Evolutionary conservation across 345 rosid species (phyloP).

Genomic region (Hevea brasiliensis): DNA sequence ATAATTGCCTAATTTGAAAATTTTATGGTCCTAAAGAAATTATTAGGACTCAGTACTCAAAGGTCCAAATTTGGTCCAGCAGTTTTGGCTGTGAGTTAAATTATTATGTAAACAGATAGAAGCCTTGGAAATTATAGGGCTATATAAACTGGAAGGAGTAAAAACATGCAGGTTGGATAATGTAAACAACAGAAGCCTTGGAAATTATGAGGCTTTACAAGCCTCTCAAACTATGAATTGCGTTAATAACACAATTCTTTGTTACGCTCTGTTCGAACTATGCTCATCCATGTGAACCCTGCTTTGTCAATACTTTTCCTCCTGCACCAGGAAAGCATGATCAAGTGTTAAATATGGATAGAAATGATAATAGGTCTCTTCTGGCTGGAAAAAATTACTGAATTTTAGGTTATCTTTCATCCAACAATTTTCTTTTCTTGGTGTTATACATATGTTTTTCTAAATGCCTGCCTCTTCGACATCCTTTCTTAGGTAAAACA

Average conservation of each 20-base stretch:
- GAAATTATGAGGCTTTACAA: neutral
- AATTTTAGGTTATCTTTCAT: slow-evolving; percentile 5
- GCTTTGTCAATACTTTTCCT: neutral
- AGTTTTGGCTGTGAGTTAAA: too few relatives aligned
- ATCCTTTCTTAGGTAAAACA: slow-evolving; percentile 56
- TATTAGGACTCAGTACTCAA: too few relatives aligned
- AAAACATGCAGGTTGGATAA: too few relatives aligned
- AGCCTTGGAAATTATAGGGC: too few relatives aligned
- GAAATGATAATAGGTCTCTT: neutral
- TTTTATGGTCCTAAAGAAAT: too few relatives aligned
- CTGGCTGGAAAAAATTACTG: neutral
- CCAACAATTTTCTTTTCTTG: neutral
- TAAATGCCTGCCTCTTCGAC: neutral
- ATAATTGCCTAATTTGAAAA: too few relatives aligned
- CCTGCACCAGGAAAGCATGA: neutral
- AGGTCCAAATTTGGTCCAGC: too few relatives aligned
- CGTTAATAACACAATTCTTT: neutral
- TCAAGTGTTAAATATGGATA: neutral
- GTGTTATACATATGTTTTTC: neutral
- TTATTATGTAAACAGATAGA: too few relatives aligned
- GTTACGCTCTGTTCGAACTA: neutral
- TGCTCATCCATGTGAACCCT: neutral
- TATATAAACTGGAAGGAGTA: too few relatives aligned
- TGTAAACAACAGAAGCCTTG: neutral
- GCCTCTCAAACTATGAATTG: too few relatives aligned